phyloP scores from a whole-genome alignment of 495 filamentous ascomycete genomes.

The Penicillium angulare region DNA sequence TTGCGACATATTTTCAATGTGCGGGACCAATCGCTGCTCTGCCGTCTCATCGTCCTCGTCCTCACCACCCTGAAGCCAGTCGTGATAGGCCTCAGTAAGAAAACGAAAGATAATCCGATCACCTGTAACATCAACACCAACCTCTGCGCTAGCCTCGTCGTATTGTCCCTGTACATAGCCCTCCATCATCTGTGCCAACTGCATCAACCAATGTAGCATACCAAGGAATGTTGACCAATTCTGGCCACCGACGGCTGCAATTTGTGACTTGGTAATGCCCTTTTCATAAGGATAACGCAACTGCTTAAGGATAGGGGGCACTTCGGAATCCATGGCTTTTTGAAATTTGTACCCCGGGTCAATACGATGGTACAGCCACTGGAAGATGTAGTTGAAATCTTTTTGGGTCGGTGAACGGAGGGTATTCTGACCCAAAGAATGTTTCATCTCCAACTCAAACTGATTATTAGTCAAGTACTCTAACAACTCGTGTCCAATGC shows the following conservation, averaged over 20 bases:
- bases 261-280: conserved; percentile 90
- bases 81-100: conserved; percentile 80
- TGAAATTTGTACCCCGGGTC: conserved; percentile 90
- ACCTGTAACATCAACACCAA: conserved; percentile 78
- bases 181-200: conserved; percentile 88
- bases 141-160: conserved; percentile 84
- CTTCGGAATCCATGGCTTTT: conserved; percentile 90
- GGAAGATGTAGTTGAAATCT: conserved; percentile 95
- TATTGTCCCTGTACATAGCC: conserved; percentile 70
- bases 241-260: conserved; percentile 88
- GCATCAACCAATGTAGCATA: conserved; percentile 98
- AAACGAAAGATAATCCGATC: conserved; percentile 95
- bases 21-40: conserved; percentile 69
- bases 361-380: conserved; percentile 94
- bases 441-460: conserved; percentile 97
- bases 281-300: conserved; percentile 92
- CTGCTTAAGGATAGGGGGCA: conserved; percentile 85
- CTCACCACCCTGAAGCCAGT: conserved; percentile 79
- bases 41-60: conserved; percentile 82
- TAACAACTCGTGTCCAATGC: conserved; percentile 83
- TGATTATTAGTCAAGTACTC: conserved; percentile 89
- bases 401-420: conserved; percentile 95
- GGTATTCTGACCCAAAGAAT: conserved; percentile 81
- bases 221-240: conserved; percentile 95
- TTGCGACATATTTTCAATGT: conserved; percentile 83